Conservation (phyloP, 306 rosid genomes). For the Cyclanthera cordifolia region DNA sequence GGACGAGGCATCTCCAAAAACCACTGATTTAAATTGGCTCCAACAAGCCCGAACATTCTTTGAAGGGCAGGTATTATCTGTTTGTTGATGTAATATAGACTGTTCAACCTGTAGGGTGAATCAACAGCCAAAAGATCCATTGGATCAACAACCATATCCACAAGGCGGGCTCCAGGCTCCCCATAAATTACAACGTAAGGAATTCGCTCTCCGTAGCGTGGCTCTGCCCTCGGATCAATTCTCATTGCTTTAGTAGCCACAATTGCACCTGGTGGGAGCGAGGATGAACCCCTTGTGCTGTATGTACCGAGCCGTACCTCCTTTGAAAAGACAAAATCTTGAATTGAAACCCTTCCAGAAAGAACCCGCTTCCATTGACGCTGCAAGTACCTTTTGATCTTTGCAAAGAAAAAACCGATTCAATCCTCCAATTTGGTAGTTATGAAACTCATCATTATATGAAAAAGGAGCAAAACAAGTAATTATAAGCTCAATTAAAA, state of each 20-base stretch:
- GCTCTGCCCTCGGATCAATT: conserved; percentile 85
- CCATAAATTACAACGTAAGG: conserved; percentile 86
- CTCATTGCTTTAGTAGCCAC: conserved; percentile 87
- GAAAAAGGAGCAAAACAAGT: background rate
- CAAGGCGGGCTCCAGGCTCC: conserved; percentile 85
- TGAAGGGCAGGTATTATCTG: conserved; percentile 91
- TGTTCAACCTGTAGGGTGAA: conserved; percentile 72
- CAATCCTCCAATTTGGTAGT: conserved; percentile 12
- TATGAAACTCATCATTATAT: conserved; percentile 10
- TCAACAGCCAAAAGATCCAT: conserved; percentile 60
- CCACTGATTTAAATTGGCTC: conserved; percentile 78
- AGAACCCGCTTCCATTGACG: conserved; percentile 88
- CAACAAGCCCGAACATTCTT: conserved; percentile 73
- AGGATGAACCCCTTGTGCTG: conserved; percentile 45
- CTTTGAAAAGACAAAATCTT: conserved; percentile 89
- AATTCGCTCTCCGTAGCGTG: conserved; percentile 76
- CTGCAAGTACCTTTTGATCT: conserved; percentile 65
- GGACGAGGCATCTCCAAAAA: conserved; percentile 81
- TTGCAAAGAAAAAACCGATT: conserved; percentile 3
- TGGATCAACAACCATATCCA: conserved; percentile 90
- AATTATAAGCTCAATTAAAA: background rate
- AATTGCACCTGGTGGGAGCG: conserved; percentile 94
- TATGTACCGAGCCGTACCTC: conserved; percentile 89
- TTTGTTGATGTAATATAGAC: conserved; percentile 73
- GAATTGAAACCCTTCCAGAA: conserved; percentile 59